phyloP scores from a whole-genome alignment of 345 rosid genomes.

The Eucalyptus dawsonii region DNA sequence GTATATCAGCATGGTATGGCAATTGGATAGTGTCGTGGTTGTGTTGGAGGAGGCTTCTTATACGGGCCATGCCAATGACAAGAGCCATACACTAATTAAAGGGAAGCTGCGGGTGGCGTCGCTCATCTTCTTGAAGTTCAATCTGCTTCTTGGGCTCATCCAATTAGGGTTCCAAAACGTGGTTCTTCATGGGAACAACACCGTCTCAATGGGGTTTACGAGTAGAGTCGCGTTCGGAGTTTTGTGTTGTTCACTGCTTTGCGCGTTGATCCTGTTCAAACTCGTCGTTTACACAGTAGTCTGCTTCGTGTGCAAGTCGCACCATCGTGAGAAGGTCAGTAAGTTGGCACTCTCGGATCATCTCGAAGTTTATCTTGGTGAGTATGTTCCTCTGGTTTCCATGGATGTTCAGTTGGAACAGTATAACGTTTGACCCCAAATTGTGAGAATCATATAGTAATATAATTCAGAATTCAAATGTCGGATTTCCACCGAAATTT shows the following conservation, averaged over 20 bases:
- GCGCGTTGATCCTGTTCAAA: constrained; percentile 10
- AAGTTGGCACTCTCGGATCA: constrained; percentile 38
- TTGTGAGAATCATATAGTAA: not conserved
- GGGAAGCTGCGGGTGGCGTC: constrained; percentile 20
- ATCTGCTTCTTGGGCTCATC: not conserved
- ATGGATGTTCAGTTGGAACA: constrained; percentile 34
- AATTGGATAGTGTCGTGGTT: constrained; percentile 32
- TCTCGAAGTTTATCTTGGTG: constrained; percentile 40
- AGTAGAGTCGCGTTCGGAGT: constrained; percentile 9
- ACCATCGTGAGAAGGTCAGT: constrained; percentile 42
- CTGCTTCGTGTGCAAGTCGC: constrained; percentile 49
- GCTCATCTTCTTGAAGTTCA: constrained; percentile 1
- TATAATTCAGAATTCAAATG: not conserved
- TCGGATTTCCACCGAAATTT: not conserved
- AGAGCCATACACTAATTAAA: constrained; percentile 18
- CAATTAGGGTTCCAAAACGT: not conserved
- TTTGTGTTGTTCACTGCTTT: constrained; percentile 16
- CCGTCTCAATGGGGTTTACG: not conserved
- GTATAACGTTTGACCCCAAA: not conserved
- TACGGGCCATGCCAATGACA: constrained; percentile 11
- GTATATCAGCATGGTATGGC: constrained; percentile 29
- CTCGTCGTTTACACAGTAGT: constrained; percentile 34
- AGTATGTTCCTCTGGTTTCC: constrained; percentile 34
- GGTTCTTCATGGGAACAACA: constrained; percentile 14
- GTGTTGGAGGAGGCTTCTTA: constrained; percentile 41